phyloP scores from a whole-genome alignment of 768 basidiomycete species.

The Suillus subaureus region DNA sequence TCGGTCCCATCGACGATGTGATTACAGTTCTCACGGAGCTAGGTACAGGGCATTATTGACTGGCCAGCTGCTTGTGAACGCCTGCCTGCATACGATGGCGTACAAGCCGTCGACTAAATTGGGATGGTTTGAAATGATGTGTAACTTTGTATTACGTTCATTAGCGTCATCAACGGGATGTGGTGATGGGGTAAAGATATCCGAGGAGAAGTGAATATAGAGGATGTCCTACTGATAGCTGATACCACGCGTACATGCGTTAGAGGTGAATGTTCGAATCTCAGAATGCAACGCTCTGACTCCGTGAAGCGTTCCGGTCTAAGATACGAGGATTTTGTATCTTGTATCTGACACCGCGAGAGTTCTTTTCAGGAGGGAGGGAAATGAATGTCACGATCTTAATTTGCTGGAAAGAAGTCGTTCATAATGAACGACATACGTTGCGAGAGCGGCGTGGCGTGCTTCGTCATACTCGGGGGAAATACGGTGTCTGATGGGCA shows the following conservation, averaged over 20 bases:
- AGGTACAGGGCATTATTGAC: slow-evolving; percentile 67
- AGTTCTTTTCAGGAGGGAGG: background rate
- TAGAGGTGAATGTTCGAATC: background rate
- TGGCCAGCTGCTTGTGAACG: slow-evolving; percentile 77
- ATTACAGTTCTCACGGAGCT: slow-evolving; percentile 79
- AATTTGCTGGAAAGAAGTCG: background rate
- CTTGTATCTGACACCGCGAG: background rate
- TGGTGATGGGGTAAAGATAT: slow-evolving; percentile 7
- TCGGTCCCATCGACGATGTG: slow-evolving; percentile 89
- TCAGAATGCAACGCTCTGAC: background rate
- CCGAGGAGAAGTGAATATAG: slow-evolving; percentile 21
- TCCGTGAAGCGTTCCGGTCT: slow-evolving; percentile 2
- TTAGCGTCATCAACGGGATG: background rate
- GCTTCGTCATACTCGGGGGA: background rate
- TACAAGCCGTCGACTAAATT: slow-evolving; percentile 72
- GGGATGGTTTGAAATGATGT: slow-evolving; percentile 1
- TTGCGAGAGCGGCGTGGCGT: slow-evolving; percentile 4
- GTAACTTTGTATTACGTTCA: slow-evolving; percentile 2
- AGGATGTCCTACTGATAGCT: slow-evolving; percentile 10
- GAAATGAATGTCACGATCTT: slow-evolving; percentile 1
- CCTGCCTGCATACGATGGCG: slow-evolving; percentile 82
- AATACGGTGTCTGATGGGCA: background rate
- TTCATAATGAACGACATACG: background rate
- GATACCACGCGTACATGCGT: background rate
- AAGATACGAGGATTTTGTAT: slow-evolving; percentile 3